Evolutionary conservation across 257 asterid genomes (phyloP), one percentile per base, ranked within the genome.

Genomic region (Verbascum thapsus): DNA sequence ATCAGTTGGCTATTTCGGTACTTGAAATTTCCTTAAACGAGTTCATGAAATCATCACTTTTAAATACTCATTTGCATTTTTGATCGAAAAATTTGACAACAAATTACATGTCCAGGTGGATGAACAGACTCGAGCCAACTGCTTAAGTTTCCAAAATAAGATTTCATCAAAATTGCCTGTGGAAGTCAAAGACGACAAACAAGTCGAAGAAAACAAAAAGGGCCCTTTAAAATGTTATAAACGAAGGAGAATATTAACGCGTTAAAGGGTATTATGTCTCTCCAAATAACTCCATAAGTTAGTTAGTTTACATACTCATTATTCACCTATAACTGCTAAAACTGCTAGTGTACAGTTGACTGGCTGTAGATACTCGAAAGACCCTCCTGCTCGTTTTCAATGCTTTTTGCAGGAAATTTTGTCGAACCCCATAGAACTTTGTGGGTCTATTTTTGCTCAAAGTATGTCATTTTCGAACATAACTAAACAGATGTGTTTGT

Each of bases 201-300:
- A 58, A 49, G 30, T 40, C 17, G 71, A 20, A 44, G 63, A 60
- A 57, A 66, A 43, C 30, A 67, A 39, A 1, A 39, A 66, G 10
- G 66, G 58, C 11, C 15, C 17, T 10, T n/a, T 67, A 10, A 74
- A 52, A 72, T 77, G 76, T 77, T 77, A 76, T 69, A 74, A 69
- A 48, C 67, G 83, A 69, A 72, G 77, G 69, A 69, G 55, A 57
- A 16, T 64, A 20, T 60, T 68, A 4, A 64, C 69, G 44, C 64
- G 74, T 40, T 71, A 26, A 19, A 77, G 76, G 30, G 39, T 8
- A 18, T 50, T 6, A n/a, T 16, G 23, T 54, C 49, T 7, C 16
- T 17, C 13, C 9, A 60, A 26, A 51, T 19, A 19, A 40, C 53
- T 30, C 30, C 41, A 15, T 16, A 18, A 70, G 55, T 10, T 26